Conservation (phyloP, 768 basidiomycete species). For the Atractiella rhizophila region DNA sequence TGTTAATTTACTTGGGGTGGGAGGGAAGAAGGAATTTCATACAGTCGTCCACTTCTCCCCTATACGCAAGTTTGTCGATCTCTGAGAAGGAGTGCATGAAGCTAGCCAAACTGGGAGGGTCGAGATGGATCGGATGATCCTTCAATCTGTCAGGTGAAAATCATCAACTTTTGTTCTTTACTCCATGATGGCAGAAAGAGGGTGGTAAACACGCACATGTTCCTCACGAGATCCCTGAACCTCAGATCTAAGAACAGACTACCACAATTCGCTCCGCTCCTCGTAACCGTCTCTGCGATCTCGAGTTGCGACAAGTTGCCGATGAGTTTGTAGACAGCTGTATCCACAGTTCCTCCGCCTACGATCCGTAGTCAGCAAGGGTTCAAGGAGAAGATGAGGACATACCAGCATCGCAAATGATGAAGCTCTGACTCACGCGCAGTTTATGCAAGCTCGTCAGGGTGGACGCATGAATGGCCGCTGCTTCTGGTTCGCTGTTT, state of each 20-base stretch:
- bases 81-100: slow-evolving; percentile 35
- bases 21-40: too few relatives aligned
- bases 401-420: slow-evolving; percentile 88
- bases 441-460: slow-evolving; percentile 56
- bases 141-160: slow-evolving; percentile 27
- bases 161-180: too few relatives aligned
- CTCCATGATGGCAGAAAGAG: neutral
- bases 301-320: slow-evolving; percentile 58
- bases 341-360: slow-evolving; percentile 50
- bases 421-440: slow-evolving; percentile 55
- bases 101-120: slow-evolving; percentile 32
- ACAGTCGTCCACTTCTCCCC: slow-evolving; percentile 48
- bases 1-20: too few relatives aligned
- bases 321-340: slow-evolving; percentile 37
- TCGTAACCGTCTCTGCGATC: slow-evolving; percentile 70
- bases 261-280: slow-evolving; percentile 67
- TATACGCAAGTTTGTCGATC: slow-evolving; percentile 57
- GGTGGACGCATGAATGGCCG: slow-evolving; percentile 69
- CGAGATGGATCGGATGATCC: slow-evolving; percentile 67
- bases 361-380: too few relatives aligned
- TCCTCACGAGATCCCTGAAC: slow-evolving; percentile 56
- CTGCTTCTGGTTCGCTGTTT: slow-evolving; percentile 45
- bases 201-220: slow-evolving; percentile 10
- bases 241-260: slow-evolving; percentile 66
- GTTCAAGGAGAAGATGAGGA: too few relatives aligned